Conservation (phyloP, 2,329 filamentous ascomycete genomes). For the Claviceps monticola region DNA sequence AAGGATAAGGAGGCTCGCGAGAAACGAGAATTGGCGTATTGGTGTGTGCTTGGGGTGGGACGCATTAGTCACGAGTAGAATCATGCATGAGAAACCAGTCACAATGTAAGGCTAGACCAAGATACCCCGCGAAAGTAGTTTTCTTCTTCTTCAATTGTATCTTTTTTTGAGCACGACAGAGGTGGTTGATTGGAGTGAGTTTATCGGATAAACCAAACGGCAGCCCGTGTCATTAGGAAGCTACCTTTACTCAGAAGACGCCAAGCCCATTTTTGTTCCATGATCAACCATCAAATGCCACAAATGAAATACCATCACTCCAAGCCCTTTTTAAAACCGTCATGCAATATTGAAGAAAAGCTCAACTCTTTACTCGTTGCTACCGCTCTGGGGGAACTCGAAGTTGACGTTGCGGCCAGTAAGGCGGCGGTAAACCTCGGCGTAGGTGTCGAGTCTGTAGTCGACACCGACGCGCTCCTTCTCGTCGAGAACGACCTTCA, state of each 20-base stretch:
- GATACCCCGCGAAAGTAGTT: slow-evolving; percentile 25
- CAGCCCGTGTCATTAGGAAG: slow-evolving; percentile 34
- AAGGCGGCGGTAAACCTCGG: slow-evolving; percentile 96
- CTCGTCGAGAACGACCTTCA: slow-evolving; percentile 99
- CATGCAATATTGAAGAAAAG: slow-evolving; percentile 6
- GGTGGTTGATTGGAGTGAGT: slow-evolving; percentile 12
- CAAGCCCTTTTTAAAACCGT: slow-evolving; percentile 3
- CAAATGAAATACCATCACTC: slow-evolving; percentile 19
- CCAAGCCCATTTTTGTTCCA: slow-evolving; percentile 25
- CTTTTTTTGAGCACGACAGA: slow-evolving; percentile 6
- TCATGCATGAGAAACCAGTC: slow-evolving; percentile 3
- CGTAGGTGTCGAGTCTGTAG: slow-evolving; percentile 99
- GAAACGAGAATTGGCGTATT: slow-evolving; percentile 84
- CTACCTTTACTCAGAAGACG: slow-evolving; percentile 34
- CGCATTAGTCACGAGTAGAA: slow-evolving; percentile 46
- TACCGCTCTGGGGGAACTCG: slow-evolving; percentile 85
- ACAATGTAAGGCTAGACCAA: slow-evolving; percentile 15
- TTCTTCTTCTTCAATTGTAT: neutral
- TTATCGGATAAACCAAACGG: slow-evolving; percentile 23
- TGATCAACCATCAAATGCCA: slow-evolving; percentile 24
- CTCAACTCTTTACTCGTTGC: slow-evolving; percentile 53
- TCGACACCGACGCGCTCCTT: slow-evolving; percentile 99
- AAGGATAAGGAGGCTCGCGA: slow-evolving; percentile 52
- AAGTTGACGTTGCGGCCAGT: slow-evolving; percentile 95
- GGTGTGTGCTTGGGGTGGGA: slow-evolving; percentile 84